Conservation (phyloP, 306 rosid genomes). For the Quercus wislizeni region DNA sequence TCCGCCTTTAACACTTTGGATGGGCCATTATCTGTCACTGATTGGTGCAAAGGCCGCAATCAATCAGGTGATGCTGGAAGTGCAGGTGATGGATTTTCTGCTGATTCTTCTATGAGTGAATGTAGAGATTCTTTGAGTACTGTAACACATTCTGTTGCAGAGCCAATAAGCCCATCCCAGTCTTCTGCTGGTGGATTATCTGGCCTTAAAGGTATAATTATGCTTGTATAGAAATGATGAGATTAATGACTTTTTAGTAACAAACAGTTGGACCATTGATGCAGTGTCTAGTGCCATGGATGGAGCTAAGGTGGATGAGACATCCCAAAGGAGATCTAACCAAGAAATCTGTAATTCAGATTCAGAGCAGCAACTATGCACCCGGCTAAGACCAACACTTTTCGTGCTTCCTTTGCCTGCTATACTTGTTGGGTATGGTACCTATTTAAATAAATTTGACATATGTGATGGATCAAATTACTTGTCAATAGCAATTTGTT, state of each 20-base stretch:
- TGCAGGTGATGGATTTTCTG: slow-evolving; percentile 70
- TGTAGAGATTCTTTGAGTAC: slow-evolving; percentile 70
- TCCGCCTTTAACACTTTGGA: slow-evolving; percentile 86
- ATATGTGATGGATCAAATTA: not conserved
- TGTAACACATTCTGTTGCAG: slow-evolving; percentile 37
- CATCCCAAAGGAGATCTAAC: slow-evolving; percentile 73
- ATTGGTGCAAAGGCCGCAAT: slow-evolving; percentile 96
- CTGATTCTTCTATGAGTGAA: slow-evolving; percentile 79
- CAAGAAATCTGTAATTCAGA: slow-evolving; percentile 74
- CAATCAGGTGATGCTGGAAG: slow-evolving; percentile 66
- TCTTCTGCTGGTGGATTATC: slow-evolving; percentile 82
- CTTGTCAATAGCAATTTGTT: not conserved
- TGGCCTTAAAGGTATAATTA: slow-evolving; percentile 61
- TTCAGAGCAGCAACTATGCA: slow-evolving; percentile 59
- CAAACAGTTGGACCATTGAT: slow-evolving; percentile 26
- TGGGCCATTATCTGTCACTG: slow-evolving; percentile 85
- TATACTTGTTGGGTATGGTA: slow-evolving; percentile 89
- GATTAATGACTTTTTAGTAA: slow-evolving; percentile 19
- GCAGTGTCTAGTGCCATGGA: slow-evolving; percentile 58
- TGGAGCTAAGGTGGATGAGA: slow-evolving; percentile 71
- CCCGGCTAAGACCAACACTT: slow-evolving; percentile 78
- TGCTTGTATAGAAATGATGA: slow-evolving; percentile 12
- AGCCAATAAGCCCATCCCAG: slow-evolving; percentile 90
- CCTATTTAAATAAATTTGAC: not conserved
- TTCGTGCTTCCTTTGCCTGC: slow-evolving; percentile 84